Percentiles rank a stretch among this genome's conserved stretches.
phyloP scores from a whole-genome alignment of 1,284 basidiomycete species.

The Leccinum griseonigrum region DNA sequence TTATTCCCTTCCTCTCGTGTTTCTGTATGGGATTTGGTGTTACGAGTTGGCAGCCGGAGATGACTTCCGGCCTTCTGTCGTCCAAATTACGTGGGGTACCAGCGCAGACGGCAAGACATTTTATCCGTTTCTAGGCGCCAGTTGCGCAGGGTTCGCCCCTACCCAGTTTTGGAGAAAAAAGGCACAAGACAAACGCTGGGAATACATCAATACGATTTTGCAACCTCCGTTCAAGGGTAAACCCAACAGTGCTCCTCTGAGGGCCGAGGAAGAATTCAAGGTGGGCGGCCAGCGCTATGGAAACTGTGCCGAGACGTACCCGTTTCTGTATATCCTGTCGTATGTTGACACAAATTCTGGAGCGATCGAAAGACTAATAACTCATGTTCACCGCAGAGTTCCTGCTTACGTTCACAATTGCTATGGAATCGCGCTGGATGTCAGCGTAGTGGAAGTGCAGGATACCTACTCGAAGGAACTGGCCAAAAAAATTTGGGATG shows the following conservation, averaged over 20 bases:
- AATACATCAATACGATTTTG: background rate
- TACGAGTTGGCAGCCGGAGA: background rate
- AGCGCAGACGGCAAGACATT: background rate
- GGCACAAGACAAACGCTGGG: background rate
- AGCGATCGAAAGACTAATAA: background rate
- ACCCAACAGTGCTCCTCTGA: background rate
- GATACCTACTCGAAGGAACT: background rate
- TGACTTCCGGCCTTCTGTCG: background rate
- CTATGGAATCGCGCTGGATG: background rate
- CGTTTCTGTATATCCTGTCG: background rate
- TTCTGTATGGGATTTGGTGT: background rate
- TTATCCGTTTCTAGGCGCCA: background rate
- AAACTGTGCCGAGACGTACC: background rate
- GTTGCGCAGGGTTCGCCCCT: background rate
- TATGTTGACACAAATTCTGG: background rate
- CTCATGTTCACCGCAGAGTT: background rate
- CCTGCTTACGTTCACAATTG: background rate
- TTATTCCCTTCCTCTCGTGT: background rate
- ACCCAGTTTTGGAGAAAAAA: background rate
- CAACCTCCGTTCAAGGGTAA: background rate
- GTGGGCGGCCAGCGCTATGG: background rate
- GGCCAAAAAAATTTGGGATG: background rate
- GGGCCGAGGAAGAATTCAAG: background rate
- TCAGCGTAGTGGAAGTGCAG: background rate
- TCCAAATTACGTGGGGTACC: background rate